A percentile compares a stretch with the other conserved stretches of the same genome.
Conservation (phyloP, 116 monocot genomes). For the Zostera marina region DNA sequence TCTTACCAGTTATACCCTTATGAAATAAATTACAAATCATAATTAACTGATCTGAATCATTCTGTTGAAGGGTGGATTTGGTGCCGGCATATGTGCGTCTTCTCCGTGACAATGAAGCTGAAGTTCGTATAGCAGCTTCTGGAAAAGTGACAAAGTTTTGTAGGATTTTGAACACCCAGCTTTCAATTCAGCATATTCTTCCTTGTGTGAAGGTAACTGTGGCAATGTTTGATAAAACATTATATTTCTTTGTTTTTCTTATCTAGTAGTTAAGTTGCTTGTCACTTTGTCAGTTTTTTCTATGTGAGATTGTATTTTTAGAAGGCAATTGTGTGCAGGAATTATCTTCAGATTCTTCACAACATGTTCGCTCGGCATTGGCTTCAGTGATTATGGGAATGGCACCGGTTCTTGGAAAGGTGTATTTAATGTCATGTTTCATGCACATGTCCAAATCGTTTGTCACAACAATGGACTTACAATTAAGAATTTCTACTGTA, state of each 20-base stretch:
- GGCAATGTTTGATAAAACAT: not conserved
- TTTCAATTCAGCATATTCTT: constrained; percentile 46
- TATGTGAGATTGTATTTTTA: not conserved
- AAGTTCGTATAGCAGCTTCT: constrained; percentile 71
- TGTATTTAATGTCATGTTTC: not conserved
- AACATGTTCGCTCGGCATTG: constrained; percentile 22
- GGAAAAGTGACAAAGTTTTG: constrained; percentile 73
- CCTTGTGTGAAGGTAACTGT: constrained; percentile 22
- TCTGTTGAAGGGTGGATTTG: constrained; percentile 28
- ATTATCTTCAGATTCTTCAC: constrained; percentile 22
- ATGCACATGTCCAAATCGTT: not conserved
- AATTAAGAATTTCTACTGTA: not conserved
- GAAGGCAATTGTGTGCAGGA: constrained; percentile 9
- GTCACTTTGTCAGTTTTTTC: not conserved
- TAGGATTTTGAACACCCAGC: constrained; percentile 42
- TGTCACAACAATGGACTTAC: no score
- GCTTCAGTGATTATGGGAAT: constrained; percentile 28
- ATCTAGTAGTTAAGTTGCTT: not conserved
- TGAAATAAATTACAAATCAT: not conserved
- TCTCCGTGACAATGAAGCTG: constrained; percentile 73
- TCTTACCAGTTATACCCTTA: no score
- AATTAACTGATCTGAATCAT: not conserved
- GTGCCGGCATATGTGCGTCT: constrained; percentile 70
- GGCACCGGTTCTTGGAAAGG: constrained; percentile 28
- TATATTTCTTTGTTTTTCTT: not conserved